Conservation (phyloP, 225 moss, liverwort and hornwort species). For the Neckera pumila region DNA sequence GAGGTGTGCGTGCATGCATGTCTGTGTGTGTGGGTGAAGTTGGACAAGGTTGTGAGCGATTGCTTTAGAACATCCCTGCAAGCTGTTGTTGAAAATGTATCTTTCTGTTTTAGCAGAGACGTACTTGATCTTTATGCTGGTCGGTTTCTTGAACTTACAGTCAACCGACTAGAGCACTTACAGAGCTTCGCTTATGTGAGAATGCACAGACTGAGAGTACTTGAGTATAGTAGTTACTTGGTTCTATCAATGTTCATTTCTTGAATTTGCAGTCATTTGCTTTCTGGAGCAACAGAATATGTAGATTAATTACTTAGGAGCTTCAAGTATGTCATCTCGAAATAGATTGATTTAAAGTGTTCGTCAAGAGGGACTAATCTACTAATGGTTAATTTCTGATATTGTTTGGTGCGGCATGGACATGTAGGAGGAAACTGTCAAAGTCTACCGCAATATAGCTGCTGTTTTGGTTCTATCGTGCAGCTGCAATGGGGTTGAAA, state of each 20-base stretch:
- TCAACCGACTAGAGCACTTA: too few species aligned
- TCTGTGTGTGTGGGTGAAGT: too few species aligned
- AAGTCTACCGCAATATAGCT: neutral
- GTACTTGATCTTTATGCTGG: too few species aligned
- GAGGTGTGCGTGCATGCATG: too few species aligned
- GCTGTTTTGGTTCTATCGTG: neutral
- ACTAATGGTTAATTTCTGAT: neutral
- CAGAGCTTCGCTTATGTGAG: too few species aligned
- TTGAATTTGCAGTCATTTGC: too few species aligned
- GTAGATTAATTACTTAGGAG: neutral
- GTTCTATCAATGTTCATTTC: neutral
- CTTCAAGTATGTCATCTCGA: neutral
- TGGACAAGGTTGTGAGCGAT: too few species aligned
- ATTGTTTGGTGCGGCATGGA: neutral
- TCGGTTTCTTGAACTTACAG: too few species aligned
- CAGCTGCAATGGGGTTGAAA: neutral
- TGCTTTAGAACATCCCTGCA: too few species aligned
- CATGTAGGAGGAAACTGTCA: neutral
- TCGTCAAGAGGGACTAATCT: neutral
- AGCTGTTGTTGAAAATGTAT: too few species aligned
- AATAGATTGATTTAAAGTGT: neutral
- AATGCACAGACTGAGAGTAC: neutral
- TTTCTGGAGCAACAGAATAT: neutral
- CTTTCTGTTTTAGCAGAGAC: too few species aligned
- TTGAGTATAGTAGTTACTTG: neutral